Evolutionary conservation across 164 flowering plant genomes (phyloP).

Genomic region (Taxillus chinensis): DNA sequence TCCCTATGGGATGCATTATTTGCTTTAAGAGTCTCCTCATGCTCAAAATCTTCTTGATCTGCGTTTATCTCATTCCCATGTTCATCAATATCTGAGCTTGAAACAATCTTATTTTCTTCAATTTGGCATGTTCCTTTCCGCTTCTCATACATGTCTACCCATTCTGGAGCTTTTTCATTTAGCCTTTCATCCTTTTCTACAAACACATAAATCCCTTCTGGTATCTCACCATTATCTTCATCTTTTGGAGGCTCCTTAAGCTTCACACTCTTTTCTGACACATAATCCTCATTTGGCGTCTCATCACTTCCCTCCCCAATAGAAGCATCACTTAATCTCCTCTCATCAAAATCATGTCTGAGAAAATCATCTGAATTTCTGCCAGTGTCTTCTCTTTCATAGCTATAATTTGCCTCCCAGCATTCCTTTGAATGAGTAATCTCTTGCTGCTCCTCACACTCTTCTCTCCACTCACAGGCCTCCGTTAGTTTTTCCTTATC

Average conservation of each 20-base stretch:
- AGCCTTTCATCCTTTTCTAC: slow-evolving; percentile 7
- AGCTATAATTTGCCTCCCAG: background rate
- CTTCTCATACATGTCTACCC: slow-evolving; percentile 9
- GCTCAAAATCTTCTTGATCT: background rate
- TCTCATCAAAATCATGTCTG: slow-evolving; percentile 5
- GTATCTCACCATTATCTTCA: slow-evolving; percentile 8
- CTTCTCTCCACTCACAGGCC: background rate
- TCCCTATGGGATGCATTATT: slow-evolving; percentile 4
- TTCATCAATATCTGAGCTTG: slow-evolving; percentile 1
- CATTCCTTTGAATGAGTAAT: background rate
- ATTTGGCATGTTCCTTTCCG: slow-evolving; percentile 3
- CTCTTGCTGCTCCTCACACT: background rate
- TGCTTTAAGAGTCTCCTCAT: slow-evolving; percentile 6
- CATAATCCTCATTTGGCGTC: slow-evolving; percentile 4
- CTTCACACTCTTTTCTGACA: slow-evolving; percentile 6
- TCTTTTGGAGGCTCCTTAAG: background rate
- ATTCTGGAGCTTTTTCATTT: slow-evolving; percentile 6
- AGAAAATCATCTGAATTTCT: background rate
- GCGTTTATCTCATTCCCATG: slow-evolving; percentile 6
- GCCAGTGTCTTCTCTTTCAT: background rate
- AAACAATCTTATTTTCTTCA: slow-evolving; percentile 5
- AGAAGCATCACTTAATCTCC: background rate
- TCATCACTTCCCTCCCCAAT: slow-evolving; percentile 7
- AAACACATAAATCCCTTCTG: slow-evolving; percentile 6
- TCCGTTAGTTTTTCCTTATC: slow-evolving; percentile 2